Conservation (phyloP, 116 monocot genomes). For the Papilionanthe hybrid region DNA sequence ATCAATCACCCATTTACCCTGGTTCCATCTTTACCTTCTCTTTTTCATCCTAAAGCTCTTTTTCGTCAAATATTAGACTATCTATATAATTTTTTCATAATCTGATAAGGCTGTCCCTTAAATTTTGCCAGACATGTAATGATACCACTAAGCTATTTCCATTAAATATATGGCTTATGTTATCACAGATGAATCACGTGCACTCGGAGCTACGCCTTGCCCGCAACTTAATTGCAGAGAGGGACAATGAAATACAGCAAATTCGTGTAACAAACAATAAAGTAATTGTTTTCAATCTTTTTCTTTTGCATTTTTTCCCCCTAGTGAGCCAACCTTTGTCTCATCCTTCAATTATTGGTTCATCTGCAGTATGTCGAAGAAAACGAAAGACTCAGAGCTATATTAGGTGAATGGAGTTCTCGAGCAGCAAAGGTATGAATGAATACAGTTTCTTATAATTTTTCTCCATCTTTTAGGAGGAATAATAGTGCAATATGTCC, state of each 20-base stretch:
- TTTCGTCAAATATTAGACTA: too few species aligned
- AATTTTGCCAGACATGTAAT: too few species aligned
- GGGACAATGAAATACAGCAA: constrained; percentile 72
- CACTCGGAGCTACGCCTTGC: constrained; percentile 84
- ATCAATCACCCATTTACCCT: too few species aligned
- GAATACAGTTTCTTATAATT: neutral
- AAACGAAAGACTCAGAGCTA: constrained; percentile 92
- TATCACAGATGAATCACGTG: constrained; percentile 90
- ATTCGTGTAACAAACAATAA: constrained; percentile 69
- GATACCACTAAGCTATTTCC: too few species aligned
- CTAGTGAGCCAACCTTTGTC: neutral
- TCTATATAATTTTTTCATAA: too few species aligned
- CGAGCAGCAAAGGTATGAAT: constrained; percentile 83
- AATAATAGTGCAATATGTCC: neutral
- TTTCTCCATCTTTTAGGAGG: neutral
- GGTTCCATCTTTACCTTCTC: too few species aligned
- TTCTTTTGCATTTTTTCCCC: neutral
- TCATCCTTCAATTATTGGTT: neutral
- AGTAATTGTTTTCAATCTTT: constrained; percentile 23
- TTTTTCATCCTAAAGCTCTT: too few species aligned
- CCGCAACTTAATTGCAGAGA: constrained; percentile 79
- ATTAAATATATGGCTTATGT: neutral
- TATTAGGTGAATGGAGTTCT: constrained; percentile 94
- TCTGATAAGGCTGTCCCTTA: too few species aligned
- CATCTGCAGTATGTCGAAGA: constrained; percentile 82